Evolutionary conservation across 176 grass and related monocot species (phyloP).

Genomic region (Melocanna baccifera): DNA sequence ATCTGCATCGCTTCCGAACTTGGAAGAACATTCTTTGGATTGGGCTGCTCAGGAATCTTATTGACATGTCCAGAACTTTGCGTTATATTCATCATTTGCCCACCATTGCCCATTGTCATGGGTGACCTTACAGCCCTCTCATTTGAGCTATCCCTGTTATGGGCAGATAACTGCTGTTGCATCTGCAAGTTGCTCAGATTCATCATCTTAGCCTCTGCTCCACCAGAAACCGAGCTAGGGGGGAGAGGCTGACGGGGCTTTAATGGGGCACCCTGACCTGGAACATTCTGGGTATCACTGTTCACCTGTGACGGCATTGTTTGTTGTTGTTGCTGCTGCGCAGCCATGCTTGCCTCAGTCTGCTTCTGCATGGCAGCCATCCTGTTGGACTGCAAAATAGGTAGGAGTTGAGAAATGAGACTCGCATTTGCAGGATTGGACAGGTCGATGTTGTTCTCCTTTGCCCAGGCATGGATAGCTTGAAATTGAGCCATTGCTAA

Average conservation of each 20-base stretch:
- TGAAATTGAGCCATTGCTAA: conserved; percentile 64
- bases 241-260: conserved; percentile 52
- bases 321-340: conserved; percentile 51
- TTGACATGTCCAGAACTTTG: conserved; percentile 48
- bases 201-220: conserved; percentile 47
- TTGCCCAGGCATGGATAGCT: conserved; percentile 86
- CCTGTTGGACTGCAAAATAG: conserved; percentile 52
- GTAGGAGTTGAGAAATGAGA: conserved; percentile 77
- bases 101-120: conserved; percentile 47
- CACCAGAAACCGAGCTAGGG: conserved; percentile 43
- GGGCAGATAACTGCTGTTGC: conserved; percentile 48
- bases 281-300: conserved; percentile 51
- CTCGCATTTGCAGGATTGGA: conserved; percentile 79
- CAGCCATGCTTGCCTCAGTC: conserved; percentile 47
- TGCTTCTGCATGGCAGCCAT: conserved; percentile 70
- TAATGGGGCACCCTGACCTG: conserved; percentile 43
- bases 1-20: conserved; percentile 56
- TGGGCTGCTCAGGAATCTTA: conserved; percentile 50
- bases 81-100: conserved; percentile 40
- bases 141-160: conserved; percentile 51
- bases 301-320: conserved; percentile 53
- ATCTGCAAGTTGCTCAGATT: conserved; percentile 65
- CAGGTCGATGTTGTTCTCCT: conserved; percentile 79
- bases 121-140: conserved; percentile 58
- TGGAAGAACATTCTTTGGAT: conserved; percentile 41